Evolutionary conservation across 2,329 filamentous ascomycete species (phyloP).

Genomic region (Penicillium sp.): DNA sequence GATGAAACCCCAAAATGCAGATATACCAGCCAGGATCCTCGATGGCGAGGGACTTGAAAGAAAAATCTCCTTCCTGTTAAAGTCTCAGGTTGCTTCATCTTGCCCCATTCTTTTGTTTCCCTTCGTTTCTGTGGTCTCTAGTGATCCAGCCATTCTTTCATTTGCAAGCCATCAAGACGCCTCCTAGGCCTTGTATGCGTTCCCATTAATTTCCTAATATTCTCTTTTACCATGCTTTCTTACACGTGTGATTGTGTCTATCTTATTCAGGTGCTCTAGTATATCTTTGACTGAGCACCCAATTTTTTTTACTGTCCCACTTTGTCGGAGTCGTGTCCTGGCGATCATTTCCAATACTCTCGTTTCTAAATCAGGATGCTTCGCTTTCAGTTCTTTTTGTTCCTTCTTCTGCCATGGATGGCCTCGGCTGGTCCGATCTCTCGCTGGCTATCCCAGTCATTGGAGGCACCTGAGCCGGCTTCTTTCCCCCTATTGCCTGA

Average conservation of each 20-base stretch:
- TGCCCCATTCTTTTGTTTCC: conserved; percentile 8
- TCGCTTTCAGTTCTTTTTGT: conserved; percentile 9
- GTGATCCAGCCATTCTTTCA: conserved; percentile 8
- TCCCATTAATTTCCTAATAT: neutral
- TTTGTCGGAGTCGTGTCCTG: neutral
- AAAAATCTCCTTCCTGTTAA: conserved; percentile 1
- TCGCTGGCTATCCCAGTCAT: conserved; percentile 13
- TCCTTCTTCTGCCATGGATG: conserved; percentile 17
- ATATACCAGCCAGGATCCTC: conserved; percentile 7
- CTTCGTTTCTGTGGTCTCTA: neutral
- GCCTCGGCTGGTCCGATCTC: conserved; percentile 31
- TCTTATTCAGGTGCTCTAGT: neutral
- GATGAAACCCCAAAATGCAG: neutral
- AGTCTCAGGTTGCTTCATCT: conserved; percentile 8
- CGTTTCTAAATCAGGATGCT: conserved; percentile 19
- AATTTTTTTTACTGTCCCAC: neutral
- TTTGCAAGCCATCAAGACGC: conserved; percentile 8
- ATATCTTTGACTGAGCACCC: conserved; percentile 7
- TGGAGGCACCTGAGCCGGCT: neutral
- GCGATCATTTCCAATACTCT: neutral
- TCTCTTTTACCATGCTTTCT: conserved; percentile 1
- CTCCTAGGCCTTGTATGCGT: conserved; percentile 1
- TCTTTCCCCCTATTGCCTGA: neutral
- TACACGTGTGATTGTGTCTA: neutral
- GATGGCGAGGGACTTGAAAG: conserved; percentile 1